A percentile compares a stretch with the other conserved stretches of the same genome.
These are phyloP conservation scores for Salix brachista DNA, from an alignment of 345 rosid genomes.

Conservation along the genomic window DNA sequence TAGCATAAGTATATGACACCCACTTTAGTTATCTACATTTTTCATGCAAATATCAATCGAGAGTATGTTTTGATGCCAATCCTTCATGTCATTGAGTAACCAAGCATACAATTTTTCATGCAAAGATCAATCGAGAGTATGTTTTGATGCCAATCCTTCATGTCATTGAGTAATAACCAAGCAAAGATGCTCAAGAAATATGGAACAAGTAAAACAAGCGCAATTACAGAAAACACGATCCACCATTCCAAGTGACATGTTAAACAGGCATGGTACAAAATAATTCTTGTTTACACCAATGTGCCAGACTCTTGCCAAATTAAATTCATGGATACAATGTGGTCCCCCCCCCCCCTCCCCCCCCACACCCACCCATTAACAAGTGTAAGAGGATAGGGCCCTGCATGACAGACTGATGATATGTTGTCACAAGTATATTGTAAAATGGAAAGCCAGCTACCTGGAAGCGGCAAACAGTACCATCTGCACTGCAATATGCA, in stretches of 20 bases:
- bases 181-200: not conserved
- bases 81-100: not conserved
- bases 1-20: not conserved
- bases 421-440: not conserved
- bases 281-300: not conserved
- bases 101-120: not conserved
- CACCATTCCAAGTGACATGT: not conserved
- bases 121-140: not conserved
- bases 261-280: not conserved
- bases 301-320: not conserved
- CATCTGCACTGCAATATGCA: conserved; percentile 70
- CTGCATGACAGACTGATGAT: not conserved
- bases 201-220: not conserved
- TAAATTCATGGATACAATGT: not conserved
- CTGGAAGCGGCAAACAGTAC: conserved; percentile 60
- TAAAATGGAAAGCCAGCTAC: conserved; percentile 32
- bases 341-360: not conserved
- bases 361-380: not conserved
- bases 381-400: not conserved
- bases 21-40: not conserved
- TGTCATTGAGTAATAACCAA: not conserved
- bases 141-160: not conserved
- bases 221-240: not conserved
- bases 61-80: not conserved
- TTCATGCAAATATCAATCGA: not conserved